Conservation (phyloP, 148 eudicot genomes). For the Silene latifolia region DNA sequence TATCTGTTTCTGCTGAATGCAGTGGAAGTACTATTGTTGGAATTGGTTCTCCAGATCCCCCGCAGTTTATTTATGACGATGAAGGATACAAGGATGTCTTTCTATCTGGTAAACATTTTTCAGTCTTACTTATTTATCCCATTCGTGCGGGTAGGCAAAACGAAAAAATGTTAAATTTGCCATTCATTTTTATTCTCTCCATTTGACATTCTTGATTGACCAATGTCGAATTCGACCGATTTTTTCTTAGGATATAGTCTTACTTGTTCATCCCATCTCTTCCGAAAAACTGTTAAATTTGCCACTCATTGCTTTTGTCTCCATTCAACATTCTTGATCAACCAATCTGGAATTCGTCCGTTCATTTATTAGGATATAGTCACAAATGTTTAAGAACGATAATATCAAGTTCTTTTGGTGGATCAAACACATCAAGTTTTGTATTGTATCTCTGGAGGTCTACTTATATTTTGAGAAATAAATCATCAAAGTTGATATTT, state of each 20-base stretch:
- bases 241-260: not conserved
- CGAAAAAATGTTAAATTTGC: not conserved
- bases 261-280: too few relatives aligned
- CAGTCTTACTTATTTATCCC: not conserved
- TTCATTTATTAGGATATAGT: too few relatives aligned
- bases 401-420: not conserved
- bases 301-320: not conserved
- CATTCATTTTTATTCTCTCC: not conserved
- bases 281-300: too few relatives aligned
- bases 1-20: conserved; percentile 30
- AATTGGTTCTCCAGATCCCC: conserved; percentile 94
- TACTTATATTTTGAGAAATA: not conserved
- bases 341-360: not conserved
- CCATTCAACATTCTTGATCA: not conserved
- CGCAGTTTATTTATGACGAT: conserved; percentile 85
- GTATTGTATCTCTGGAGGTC: not conserved
- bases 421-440: not conserved
- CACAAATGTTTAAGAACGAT: not conserved
- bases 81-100: conserved; percentile 94
- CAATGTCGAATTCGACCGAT: not conserved
- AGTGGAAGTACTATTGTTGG: conserved; percentile 99
- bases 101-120: conserved; percentile 57
- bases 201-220: not conserved
- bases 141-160: not conserved
- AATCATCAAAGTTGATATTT: not conserved